Percentiles rank a stretch among this genome's conserved stretches.
These are phyloP conservation scores for Mycena floridula DNA, from an alignment of 768 basidiomycete genomes.

Conservation along the genomic window DNA sequence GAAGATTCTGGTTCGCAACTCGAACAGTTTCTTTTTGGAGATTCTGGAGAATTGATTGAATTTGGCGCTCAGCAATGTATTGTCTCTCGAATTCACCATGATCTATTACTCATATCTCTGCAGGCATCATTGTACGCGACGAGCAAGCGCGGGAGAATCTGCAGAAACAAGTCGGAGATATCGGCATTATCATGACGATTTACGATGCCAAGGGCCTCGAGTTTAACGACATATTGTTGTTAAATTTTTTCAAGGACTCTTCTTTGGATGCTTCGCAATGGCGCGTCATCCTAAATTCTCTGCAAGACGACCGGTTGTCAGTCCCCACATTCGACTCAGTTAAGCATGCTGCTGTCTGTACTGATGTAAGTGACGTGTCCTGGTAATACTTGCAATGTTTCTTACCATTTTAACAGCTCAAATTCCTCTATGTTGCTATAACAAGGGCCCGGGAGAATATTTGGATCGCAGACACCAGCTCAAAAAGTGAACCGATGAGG, in stretches of 20 bases:
- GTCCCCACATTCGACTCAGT: constrained; percentile 44
- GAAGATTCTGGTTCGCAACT: constrained; percentile 35
- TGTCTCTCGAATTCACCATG: constrained; percentile 3
- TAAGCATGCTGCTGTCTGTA: constrained; percentile 50
- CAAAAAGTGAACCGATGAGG: constrained; percentile 50
- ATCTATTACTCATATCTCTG: background rate
- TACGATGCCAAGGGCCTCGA: constrained; percentile 65
- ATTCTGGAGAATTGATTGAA: constrained; percentile 39
- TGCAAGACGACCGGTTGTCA: constrained; percentile 18
- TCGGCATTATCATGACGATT: constrained; percentile 58
- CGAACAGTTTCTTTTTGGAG: constrained; percentile 55
- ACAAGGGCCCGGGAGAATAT: constrained; percentile 65
- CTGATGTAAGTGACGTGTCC: constrained; percentile 36
- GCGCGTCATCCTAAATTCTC: constrained; percentile 47
- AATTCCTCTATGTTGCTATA: constrained; percentile 64
- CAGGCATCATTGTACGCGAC: constrained; percentile 69
- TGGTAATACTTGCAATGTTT: background rate
- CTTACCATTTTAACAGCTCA: constrained; percentile 35
- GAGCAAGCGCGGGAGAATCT: constrained; percentile 43
- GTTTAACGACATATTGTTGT: constrained; percentile 65
- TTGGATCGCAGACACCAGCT: constrained; percentile 63
- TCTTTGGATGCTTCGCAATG: constrained; percentile 43
- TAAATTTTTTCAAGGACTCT: constrained; percentile 73
- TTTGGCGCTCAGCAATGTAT: constrained; percentile 65
- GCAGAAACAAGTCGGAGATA: constrained; percentile 45